Conservation (phyloP, 2,329 filamentous ascomycete genomes). For the Scytalidium sp. region DNA sequence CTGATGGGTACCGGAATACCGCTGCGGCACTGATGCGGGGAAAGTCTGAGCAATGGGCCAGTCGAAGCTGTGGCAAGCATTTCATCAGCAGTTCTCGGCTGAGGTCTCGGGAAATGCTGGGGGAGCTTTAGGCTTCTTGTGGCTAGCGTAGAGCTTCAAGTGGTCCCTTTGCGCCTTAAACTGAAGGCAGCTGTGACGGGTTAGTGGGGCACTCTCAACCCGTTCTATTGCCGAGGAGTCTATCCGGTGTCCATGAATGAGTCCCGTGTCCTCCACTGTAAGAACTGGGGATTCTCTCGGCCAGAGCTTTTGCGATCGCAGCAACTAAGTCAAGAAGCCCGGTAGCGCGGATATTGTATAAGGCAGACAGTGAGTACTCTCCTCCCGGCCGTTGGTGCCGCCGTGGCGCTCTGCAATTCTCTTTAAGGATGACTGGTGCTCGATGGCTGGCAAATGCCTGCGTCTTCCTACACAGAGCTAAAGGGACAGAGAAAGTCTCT, state of each 20-base stretch:
- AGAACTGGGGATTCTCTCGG: neutral
- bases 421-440: too few relatives aligned
- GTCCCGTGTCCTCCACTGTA: neutral
- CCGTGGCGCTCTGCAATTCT: too few relatives aligned
- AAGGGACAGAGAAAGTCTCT: too few relatives aligned
- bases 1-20: neutral
- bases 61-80: neutral
- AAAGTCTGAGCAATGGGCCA: neutral
- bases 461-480: too few relatives aligned
- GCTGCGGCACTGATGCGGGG: constrained; percentile 4
- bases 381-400: too few relatives aligned
- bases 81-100: neutral
- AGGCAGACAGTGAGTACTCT: too few relatives aligned
- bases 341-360: too few relatives aligned
- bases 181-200: neutral
- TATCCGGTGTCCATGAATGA: too few relatives aligned
- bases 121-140: neutral
- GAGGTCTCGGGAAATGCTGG: neutral
- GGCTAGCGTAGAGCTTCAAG: neutral
- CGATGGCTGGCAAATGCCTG: too few relatives aligned
- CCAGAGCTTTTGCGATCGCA: too few relatives aligned
- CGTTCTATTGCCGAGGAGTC: too few relatives aligned
- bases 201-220: neutral
- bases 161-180: neutral
- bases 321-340: too few relatives aligned